phyloP scores from a whole-genome alignment of 1,284 basidiomycete genomes.

The Phylloporus sp. region DNA sequence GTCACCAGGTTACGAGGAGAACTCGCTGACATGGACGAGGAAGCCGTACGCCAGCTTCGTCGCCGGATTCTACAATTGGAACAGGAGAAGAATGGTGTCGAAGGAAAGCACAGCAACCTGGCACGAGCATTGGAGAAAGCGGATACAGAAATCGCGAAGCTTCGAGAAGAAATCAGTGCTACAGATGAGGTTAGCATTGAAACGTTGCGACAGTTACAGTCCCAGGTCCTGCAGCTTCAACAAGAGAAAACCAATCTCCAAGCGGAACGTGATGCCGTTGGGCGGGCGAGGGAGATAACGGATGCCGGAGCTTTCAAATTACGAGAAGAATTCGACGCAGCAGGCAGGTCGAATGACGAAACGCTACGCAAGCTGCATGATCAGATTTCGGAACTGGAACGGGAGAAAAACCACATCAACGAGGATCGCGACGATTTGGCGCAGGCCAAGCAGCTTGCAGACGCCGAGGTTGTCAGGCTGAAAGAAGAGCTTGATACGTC shows the following conservation, averaged over 20 bases:
- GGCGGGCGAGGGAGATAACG: background rate
- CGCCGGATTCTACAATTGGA: conserved; percentile 63
- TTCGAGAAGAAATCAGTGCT: conserved; percentile 33
- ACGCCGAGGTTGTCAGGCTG: background rate
- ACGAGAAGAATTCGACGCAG: background rate
- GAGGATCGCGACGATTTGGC: background rate
- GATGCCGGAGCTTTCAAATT: background rate
- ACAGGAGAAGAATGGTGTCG: conserved; percentile 50
- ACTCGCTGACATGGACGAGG: conserved; percentile 53
- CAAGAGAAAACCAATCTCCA: conserved; percentile 12
- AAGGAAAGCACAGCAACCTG: conserved; percentile 25
- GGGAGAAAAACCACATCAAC: background rate
- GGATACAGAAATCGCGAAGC: conserved; percentile 43
- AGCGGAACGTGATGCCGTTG: conserved; percentile 44
- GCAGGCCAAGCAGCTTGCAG: background rate
- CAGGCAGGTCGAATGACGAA: background rate
- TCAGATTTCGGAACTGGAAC: conserved; percentile 6
- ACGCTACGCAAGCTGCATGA: background rate
- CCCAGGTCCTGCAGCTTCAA: conserved; percentile 49
- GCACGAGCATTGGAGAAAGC: conserved; percentile 4
- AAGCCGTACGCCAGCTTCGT: conserved; percentile 65
- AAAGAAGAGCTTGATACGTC: conserved; percentile 1
- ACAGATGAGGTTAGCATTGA: conserved; percentile 5
- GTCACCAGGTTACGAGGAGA: conserved; percentile 48
- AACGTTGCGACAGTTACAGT: background rate